phyloP scores from a whole-genome alignment of 108 stramenopile species.

The Pelagomonas calceolata region DNA sequence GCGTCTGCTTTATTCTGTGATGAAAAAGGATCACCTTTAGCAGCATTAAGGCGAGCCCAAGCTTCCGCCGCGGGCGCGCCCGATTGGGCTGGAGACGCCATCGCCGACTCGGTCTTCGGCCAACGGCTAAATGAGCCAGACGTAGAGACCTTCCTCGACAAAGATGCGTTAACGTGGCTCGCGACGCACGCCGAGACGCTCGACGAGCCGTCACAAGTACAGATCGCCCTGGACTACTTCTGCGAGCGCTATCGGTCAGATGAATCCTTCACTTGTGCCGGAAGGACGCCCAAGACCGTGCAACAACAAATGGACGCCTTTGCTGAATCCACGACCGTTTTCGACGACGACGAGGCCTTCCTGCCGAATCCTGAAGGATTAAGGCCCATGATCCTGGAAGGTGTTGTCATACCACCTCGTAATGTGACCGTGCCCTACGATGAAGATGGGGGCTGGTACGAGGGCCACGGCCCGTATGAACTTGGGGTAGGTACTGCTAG shows the following conservation, averaged over 20 bases:
- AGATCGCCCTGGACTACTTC: background rate
- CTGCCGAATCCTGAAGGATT: background rate
- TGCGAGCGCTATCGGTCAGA: background rate
- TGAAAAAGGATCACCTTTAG: background rate
- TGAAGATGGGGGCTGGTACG: background rate
- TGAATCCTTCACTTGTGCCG: background rate
- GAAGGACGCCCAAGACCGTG: background rate
- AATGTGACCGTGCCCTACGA: background rate
- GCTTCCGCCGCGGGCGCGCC: background rate
- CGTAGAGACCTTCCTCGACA: background rate
- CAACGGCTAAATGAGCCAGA: background rate
- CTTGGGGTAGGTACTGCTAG: background rate
- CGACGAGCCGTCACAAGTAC: background rate
- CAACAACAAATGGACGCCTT: background rate
- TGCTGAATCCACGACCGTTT: background rate
- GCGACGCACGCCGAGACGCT: background rate
- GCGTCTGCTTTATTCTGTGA: background rate
- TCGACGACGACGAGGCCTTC: slow-evolving; percentile 3
- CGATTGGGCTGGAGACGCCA: background rate
- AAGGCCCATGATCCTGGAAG: background rate
- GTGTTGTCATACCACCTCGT: background rate
- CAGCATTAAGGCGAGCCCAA: background rate
- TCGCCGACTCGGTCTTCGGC: background rate
- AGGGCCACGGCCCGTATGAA: background rate
- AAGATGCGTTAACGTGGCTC: background rate